Evolutionary conservation across 306 rosid genomes (phyloP), one percentile per base, ranked within the genome.

Genomic region (Alnus rubra): DNA sequence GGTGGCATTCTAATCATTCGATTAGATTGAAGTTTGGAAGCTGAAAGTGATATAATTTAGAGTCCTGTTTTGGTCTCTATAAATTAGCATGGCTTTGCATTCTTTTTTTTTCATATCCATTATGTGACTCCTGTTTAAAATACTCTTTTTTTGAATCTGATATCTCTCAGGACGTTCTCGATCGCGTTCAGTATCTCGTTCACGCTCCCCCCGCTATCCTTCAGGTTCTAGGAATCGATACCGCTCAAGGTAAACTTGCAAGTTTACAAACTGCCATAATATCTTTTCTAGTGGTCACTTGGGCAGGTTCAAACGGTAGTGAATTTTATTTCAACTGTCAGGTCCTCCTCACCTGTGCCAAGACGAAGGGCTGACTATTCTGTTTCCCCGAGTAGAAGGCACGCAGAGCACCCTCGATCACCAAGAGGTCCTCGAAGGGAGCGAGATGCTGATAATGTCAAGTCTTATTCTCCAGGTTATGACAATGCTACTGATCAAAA

Each of bases 271-370:
- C 39, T 84, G 19, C 35, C 23, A 42, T 67, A 42, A 65, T 76
- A 16, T 18, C 23, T 12, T 45, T 75, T 23, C 5, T 12, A n/a
- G 10, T 63, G 54, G 6, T 39, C 64, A 48, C 50, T 65, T 74
- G 76, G 39, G 54, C 77, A 60, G 63, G 51, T 54, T 77, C 64
- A 74, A 71, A 53, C 64, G 75, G 28, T 69, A 60, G 71, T 73
- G 42, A 63, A 75, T 74, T 68, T 73, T 58, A 49, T 60, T 76
- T 18, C 11, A 18, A 68, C 42, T 42, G 7, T 23, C 94, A 95
- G 99, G 92, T 96, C 99, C 51, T 87, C 62, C 71, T 96, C 99
- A 82, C 99, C 99, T 81, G 91, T 87, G 33, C 97, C 96, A 13
- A 93, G 97, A 81, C 82, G 92, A 60, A 92, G 87, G 23, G 82